Evolutionary conservation across 305 asterid genomes (phyloP).

Genomic region (Plantago lanceolata): DNA sequence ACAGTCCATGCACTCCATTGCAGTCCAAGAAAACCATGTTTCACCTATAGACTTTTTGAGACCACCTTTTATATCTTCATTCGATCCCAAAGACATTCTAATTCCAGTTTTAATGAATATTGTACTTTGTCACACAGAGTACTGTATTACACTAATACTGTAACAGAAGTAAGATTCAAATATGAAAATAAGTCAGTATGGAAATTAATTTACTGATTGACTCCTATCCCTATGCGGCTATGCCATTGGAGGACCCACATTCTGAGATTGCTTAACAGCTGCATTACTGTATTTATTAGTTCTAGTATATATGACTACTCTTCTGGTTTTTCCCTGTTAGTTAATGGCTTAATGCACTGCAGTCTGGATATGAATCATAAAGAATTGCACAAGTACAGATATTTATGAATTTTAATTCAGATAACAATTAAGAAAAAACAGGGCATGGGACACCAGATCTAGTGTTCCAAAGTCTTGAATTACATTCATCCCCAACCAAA

Average conservation of each 20-base stretch:
- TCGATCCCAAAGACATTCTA: not conserved
- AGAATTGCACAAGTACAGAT: slow-evolving; percentile 1
- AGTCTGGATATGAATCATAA: slow-evolving; percentile 1
- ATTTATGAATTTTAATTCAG: not conserved
- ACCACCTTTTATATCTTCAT: not conserved
- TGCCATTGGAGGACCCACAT: slow-evolving; percentile 3
- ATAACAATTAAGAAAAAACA: not conserved
- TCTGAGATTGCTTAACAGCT: slow-evolving; percentile 10
- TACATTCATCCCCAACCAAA: too few species aligned
- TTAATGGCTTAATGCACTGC: not conserved
- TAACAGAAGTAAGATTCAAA: too few species aligned
- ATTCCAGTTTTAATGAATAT: not conserved
- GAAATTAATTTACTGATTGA: not conserved
- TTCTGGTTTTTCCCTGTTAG: not conserved
- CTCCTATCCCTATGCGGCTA: too few species aligned
- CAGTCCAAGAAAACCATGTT: slow-evolving; percentile 8
- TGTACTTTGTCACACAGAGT: slow-evolving; percentile 2
- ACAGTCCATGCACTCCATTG: slow-evolving; percentile 3
- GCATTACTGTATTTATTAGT: slow-evolving; percentile 1
- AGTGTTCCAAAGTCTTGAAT: not conserved
- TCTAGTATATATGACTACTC: too few species aligned
- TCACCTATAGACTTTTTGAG: not conserved
- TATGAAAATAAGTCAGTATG: not conserved
- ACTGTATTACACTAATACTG: too few species aligned
- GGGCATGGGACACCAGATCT: not conserved